Percentiles rank a stretch among this genome's conserved stretches.
These are phyloP conservation scores for Coemansia sp. DNA, from an alignment of 192 early-diverging fungal genomes.

Conservation along the genomic window DNA sequence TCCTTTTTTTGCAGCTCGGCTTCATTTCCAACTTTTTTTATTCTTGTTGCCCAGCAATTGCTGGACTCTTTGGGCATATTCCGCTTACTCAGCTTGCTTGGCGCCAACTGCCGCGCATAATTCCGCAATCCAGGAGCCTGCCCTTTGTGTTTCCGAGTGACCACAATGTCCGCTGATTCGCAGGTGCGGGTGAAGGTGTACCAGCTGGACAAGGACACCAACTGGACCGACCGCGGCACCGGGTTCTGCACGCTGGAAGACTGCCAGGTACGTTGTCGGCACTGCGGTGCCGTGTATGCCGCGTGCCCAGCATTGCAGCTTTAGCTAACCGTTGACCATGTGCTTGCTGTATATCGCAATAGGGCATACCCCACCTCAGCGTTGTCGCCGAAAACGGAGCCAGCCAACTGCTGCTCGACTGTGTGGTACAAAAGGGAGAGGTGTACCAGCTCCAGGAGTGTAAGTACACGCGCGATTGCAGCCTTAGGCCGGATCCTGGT, in stretches of 20 bases:
- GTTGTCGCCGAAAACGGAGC: constrained; percentile 61
- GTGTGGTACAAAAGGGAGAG: constrained; percentile 66
- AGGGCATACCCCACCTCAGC: constrained; percentile 59
- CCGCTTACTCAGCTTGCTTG: neutral
- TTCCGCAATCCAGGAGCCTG: neutral
- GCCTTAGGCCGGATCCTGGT: too few species aligned
- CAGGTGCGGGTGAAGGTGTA: constrained; percentile 82
- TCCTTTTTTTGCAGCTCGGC: neutral
- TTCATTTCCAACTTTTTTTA: neutral
- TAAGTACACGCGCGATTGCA: constrained; percentile 50
- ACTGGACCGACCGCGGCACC: constrained; percentile 84
- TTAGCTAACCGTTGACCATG: neutral
- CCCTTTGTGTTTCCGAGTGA: neutral
- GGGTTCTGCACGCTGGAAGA: constrained; percentile 70
- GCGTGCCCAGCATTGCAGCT: neutral
- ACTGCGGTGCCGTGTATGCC: neutral
- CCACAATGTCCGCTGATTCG: constrained; percentile 37
- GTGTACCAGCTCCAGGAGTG: constrained; percentile 85
- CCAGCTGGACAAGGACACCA: constrained; percentile 61
- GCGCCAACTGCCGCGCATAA: neutral
- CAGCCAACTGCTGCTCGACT: constrained; percentile 62
- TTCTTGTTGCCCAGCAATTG: neutral
- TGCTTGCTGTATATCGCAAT: constrained; percentile 9
- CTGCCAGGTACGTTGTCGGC: constrained; percentile 52
- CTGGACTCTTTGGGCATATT: neutral